Evolutionary conservation across 2,329 filamentous ascomycete genomes (phyloP), one percentile per base, ranked within the genome.

Genomic region (Bipolaris oryzae): DNA sequence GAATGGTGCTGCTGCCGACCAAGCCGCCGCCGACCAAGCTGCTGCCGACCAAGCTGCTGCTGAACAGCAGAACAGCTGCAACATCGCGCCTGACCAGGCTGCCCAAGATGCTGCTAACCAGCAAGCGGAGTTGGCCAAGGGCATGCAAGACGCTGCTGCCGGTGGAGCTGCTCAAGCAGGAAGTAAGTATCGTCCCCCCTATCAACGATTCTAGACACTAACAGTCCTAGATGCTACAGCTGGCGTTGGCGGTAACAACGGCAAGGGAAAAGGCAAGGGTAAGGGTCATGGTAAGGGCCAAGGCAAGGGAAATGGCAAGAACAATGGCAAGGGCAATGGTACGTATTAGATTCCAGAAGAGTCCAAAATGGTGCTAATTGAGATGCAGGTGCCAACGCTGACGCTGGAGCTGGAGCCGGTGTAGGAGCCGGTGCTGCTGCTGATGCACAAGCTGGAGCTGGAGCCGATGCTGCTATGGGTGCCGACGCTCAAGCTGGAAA

Each of bases 181-280:
- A 46, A 60, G 63, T 62, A 57, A 52, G 58, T 58, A 7, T 28
- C 18, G 38, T 38, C 7, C 11, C 20, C 13, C 25, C 10, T n/a
- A 16, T 13, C 42, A 3, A 42, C 1, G 13, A 4, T 2, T 25
- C 18, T 18, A 18, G 28, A 10, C 34, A 55, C 58, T 50, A 50
- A 48, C 33, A 20, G 25, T 16, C n/a, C 9, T 38, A 59, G 63
- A 62, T 25, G 54, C 50, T 23, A 58, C 63, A 23, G 61, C 33
- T 13, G n/a, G 20, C 9, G 44, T 31, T 34, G 54, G 53, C 6
- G 48, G 53, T 18, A 51, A 58, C 38, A 60, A 62, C 5, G 51
- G 49, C 16, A 57, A 63, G n/a, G 55, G 33, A 20, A 61, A 61
- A 3, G 58, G 53, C 25, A 62, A 59, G 2, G 55, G 50, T 5